phyloP scores from a whole-genome alignment of 2,329 filamentous ascomycete species.

The Mollisia scopiformis region DNA sequence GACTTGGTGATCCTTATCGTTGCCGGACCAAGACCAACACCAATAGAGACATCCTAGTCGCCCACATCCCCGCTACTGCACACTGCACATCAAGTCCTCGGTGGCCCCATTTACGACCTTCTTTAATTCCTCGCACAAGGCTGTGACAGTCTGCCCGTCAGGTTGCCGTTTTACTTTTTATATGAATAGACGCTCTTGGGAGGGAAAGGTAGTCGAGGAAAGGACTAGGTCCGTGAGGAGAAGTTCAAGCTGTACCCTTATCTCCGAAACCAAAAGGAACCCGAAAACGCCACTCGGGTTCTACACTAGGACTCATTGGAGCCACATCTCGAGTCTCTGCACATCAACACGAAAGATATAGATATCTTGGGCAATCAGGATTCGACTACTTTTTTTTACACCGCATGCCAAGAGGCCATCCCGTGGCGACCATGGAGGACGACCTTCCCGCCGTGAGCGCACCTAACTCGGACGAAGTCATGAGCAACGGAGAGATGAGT shows the following conservation, averaged over 20 bases:
- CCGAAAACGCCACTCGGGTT: not conserved
- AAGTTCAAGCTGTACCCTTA: not conserved
- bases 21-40: not conserved
- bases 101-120: conserved; percentile 9
- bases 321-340: not conserved
- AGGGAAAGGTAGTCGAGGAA: not conserved
- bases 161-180: not conserved
- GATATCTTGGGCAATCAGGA: not conserved
- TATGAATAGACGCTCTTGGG: not conserved
- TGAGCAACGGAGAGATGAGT: conserved; percentile 12
- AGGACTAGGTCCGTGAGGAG: not conserved
- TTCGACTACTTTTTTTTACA: not conserved
- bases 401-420: not conserved
- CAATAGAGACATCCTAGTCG: not conserved
- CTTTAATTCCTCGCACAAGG: not conserved
- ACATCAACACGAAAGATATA: not conserved
- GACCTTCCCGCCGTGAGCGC: not conserved
- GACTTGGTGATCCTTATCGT: not conserved
- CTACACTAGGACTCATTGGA: not conserved
- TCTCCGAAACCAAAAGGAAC: not conserved
- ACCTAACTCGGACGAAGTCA: not conserved
- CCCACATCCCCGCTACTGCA: not conserved
- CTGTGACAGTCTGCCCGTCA: not conserved
- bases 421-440: not conserved
- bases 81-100: conserved; percentile 1